Evolutionary conservation across 2,329 filamentous ascomycete species (phyloP).

Genomic region (Beauveria brongniartii): DNA sequence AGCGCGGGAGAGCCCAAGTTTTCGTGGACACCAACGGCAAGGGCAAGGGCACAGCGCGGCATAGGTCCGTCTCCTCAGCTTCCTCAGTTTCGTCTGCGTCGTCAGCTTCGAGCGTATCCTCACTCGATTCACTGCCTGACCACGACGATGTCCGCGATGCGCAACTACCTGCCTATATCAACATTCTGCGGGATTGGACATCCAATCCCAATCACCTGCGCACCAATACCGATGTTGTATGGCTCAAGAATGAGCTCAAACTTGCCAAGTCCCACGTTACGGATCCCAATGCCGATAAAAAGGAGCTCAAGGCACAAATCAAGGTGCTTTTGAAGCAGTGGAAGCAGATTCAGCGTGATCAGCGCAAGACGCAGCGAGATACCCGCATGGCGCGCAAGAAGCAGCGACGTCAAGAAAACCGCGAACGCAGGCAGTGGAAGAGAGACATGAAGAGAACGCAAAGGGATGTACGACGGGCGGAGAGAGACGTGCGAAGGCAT

Average conservation of each 20-base stretch:
- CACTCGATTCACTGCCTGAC: conserved; percentile 46
- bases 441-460: conserved; percentile 23
- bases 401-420: conserved; percentile 24
- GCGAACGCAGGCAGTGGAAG: conserved; percentile 19
- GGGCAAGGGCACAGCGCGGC: conserved; percentile 21
- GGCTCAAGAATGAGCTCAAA: conserved; percentile 36
- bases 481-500: conserved; percentile 22
- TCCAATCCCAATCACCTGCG: conserved; percentile 40
- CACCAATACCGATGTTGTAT: conserved; percentile 35
- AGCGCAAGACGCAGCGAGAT: conserved; percentile 23
- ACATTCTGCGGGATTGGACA: conserved; percentile 40
- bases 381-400: conserved; percentile 23
- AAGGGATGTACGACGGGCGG: conserved; percentile 22
- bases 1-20: not conserved
- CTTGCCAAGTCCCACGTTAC: conserved; percentile 21
- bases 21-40: not conserved
- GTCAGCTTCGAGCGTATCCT: conserved; percentile 27
- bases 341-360: conserved; percentile 26
- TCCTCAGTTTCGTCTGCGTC: conserved; percentile 28
- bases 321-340: conserved; percentile 36
- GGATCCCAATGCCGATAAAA: conserved; percentile 17
- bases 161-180: conserved; percentile 39
- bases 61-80: conserved; percentile 26
- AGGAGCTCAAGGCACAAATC: conserved; percentile 34
- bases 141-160: conserved; percentile 41